phyloP scores from a whole-genome alignment of 2,329 filamentous ascomycete species.

The Sporothrix euskadiensis region DNA sequence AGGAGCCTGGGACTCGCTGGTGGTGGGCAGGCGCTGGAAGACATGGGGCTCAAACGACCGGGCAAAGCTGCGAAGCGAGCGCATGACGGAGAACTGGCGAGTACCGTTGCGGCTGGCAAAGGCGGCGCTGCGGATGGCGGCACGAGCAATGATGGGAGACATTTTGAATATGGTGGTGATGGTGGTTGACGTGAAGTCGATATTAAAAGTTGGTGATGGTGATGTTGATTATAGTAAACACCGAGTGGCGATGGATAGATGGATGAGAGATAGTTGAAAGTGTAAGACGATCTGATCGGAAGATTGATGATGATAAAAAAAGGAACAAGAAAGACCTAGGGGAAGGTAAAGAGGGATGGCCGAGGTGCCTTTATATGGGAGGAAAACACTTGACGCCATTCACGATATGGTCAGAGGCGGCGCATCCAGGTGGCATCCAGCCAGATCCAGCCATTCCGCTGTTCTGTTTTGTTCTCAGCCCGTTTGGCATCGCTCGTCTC shows the following conservation, averaged over 20 bases:
- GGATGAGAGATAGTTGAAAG: background rate
- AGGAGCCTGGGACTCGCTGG: conserved; percentile 37
- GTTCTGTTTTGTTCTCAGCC: conserved; percentile 5
- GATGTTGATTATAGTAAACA: conserved; percentile 4
- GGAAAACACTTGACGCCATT: conserved; percentile 11
- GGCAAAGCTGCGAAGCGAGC: conserved; percentile 41
- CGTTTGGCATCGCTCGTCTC: conserved; percentile 1
- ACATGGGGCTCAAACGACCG: conserved; percentile 44
- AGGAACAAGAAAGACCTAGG: background rate
- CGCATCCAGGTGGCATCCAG: background rate
- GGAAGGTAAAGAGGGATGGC: background rate
- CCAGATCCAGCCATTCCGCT: background rate
- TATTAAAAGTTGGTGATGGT: background rate
- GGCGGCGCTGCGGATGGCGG: conserved; percentile 36
- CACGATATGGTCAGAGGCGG: conserved; percentile 13
- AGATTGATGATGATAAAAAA: conserved; percentile 23
- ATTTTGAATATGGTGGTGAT: conserved; percentile 33
- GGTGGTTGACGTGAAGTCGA: background rate
- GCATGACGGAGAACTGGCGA: conserved; percentile 43
- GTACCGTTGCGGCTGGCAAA: conserved; percentile 31
- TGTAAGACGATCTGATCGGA: conserved; percentile 14
- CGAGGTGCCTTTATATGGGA: conserved; percentile 20
- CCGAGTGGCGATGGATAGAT: background rate
- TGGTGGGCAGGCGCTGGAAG: conserved; percentile 42
- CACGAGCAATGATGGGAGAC: conserved; percentile 42